Conservation (phyloP, 495 filamentous ascomycete species). For the Penicillium samsonianum region DNA sequence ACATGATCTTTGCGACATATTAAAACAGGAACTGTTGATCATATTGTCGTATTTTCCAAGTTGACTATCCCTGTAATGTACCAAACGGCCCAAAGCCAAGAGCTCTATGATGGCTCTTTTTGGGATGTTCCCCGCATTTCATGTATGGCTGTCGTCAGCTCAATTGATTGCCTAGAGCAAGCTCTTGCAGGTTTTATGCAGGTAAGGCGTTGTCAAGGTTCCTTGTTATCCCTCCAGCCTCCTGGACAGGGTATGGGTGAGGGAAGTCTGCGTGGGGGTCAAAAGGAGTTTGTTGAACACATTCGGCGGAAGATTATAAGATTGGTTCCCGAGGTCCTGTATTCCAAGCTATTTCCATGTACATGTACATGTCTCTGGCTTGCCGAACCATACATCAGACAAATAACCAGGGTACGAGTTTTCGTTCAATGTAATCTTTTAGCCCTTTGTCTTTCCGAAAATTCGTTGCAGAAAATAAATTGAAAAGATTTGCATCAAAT, state of each 20-base stretch:
- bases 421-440: neutral
- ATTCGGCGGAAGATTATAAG: neutral
- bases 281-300: neutral
- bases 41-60: neutral
- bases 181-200: neutral
- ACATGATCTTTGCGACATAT: neutral
- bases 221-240: neutral
- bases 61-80: neutral
- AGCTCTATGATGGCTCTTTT: neutral
- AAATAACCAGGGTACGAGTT: neutral
- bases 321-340: neutral
- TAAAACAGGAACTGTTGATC: neutral
- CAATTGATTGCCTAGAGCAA: neutral
- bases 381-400: neutral
- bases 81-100: neutral
- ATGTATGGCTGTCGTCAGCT: neutral
- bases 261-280: neutral
- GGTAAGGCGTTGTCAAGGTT: neutral
- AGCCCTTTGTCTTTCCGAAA: neutral
- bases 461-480: neutral
- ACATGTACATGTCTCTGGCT: neutral
- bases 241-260: neutral
- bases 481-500: neutral
- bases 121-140: constrained; percentile 2
- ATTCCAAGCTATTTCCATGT: neutral